phyloP scores from a whole-genome alignment of 225 moss, liverwort and hornwort species.

The Physcomitrellopsis africana region DNA sequence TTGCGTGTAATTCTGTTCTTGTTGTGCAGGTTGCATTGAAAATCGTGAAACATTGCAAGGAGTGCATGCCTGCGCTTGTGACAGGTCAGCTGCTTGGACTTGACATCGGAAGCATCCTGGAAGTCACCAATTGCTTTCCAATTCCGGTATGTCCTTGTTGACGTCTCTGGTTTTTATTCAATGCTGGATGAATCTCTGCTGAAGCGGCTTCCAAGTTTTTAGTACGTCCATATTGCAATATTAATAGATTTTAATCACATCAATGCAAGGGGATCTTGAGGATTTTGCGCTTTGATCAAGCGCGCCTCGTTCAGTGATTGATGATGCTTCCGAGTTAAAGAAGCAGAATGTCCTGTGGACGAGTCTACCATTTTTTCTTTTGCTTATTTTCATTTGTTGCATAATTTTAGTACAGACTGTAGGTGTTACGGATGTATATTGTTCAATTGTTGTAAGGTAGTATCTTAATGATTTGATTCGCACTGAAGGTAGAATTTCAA shows the following conservation, averaged over 20 bases:
- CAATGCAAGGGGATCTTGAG: background rate
- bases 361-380: too few species aligned
- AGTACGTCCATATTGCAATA: background rate
- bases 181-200: background rate
- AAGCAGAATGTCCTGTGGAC: too few species aligned
- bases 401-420: background rate
- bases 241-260: background rate
- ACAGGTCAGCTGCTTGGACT: conserved; percentile 96
- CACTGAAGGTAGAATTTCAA: too few species aligned
- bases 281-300: background rate
- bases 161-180: background rate
- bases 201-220: background rate
- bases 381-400: background rate
- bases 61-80: conserved; percentile 92
- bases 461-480: background rate
- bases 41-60: conserved; percentile 97
- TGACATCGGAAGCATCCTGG: conserved; percentile 87
- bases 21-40: conserved; percentile 81
- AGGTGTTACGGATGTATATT: background rate
- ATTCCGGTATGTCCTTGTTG: conserved; percentile 52
- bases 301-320: background rate
- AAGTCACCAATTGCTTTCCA: conserved; percentile 79
- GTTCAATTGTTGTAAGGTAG: background rate
- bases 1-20: background rate
- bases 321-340: too few species aligned